These are phyloP conservation scores for Penicillium sp. DNA, from an alignment of 2,329 filamentous ascomycete genomes.

Conservation along the genomic window DNA sequence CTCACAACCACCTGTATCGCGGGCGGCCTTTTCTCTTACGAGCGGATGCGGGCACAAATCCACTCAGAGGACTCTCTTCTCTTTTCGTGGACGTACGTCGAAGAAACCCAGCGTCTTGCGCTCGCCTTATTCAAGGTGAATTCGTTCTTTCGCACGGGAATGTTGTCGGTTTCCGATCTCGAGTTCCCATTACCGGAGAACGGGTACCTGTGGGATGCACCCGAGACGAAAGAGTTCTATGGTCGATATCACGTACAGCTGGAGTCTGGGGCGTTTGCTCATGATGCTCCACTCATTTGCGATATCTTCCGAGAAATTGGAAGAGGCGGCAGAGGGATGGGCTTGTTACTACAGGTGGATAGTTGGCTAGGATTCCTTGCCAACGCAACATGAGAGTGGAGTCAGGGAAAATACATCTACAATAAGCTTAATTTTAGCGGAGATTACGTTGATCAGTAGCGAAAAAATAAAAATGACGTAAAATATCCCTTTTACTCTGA, in stretches of 20 bases:
- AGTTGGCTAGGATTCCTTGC: slow-evolving; percentile 3
- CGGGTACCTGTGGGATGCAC: neutral
- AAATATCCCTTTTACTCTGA: no score
- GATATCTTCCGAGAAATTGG: neutral
- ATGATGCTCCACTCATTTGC: neutral
- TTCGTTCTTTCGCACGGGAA: neutral
- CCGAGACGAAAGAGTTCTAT: neutral
- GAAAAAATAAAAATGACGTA: no score
- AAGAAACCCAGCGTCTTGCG: neutral
- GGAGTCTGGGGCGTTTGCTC: neutral
- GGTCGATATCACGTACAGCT: slow-evolving; percentile 1
- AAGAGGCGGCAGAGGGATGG: neutral
- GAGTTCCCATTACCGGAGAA: neutral
- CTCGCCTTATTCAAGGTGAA: neutral
- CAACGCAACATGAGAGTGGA: neutral
- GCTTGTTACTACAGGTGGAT: neutral
- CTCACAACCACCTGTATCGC: neutral
- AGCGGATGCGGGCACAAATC: neutral
- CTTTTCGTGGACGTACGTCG: slow-evolving; percentile 1
- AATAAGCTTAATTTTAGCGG: no score
- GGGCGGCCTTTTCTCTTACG: slow-evolving; percentile 3
- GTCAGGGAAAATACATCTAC: no score
- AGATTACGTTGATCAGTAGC: no score
- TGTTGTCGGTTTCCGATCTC: neutral
- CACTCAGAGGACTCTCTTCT: neutral